These are phyloP conservation scores for Macrocystidia cucumis DNA, from an alignment of 1,284 basidiomycete genomes.

Conservation along the genomic window DNA sequence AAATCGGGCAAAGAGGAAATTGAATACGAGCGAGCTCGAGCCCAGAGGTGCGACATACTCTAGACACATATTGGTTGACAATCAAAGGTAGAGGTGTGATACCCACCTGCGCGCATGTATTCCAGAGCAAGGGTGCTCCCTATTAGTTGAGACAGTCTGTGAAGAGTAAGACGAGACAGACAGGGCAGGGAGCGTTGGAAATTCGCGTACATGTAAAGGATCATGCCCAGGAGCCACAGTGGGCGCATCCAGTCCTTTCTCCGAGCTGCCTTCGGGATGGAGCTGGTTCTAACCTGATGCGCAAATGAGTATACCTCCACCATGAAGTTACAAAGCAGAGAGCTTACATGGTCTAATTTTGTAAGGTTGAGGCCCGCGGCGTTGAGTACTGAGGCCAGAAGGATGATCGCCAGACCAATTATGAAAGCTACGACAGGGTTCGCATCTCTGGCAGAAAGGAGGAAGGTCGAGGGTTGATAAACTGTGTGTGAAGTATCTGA, in stretches of 20 bases:
- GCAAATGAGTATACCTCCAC: constrained; percentile 6
- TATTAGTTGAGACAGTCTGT: constrained; percentile 74
- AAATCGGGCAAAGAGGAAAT: constrained; percentile 81
- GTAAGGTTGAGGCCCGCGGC: constrained; percentile 81
- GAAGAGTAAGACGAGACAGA: constrained; percentile 4
- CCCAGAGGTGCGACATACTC: constrained; percentile 84
- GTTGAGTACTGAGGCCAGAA: constrained; percentile 74
- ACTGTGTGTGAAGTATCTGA: too few species aligned
- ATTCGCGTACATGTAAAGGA: constrained; percentile 69
- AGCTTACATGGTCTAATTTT: constrained; percentile 72
- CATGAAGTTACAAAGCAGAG: constrained; percentile 2
- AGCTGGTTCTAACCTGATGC: constrained; percentile 56
- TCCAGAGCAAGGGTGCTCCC: constrained; percentile 81
- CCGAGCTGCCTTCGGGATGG: constrained; percentile 62
- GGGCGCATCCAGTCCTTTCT: constrained; percentile 70
- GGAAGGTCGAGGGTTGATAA: too few species aligned
- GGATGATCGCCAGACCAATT: constrained; percentile 73
- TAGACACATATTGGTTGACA: constrained; percentile 17
- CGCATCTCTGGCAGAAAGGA: constrained; percentile 15
- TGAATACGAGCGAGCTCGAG: constrained; percentile 81
- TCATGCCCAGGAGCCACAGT: constrained; percentile 78
- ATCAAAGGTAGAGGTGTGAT: neutral
- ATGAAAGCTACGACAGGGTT: constrained; percentile 69
- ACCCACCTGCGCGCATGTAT: constrained; percentile 75
- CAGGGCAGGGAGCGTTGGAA: constrained; percentile 6